Base-by-base conservation (phyloP, 2,329 filamentous ascomycete genomes). In the Neurospora sp. region DNA sequence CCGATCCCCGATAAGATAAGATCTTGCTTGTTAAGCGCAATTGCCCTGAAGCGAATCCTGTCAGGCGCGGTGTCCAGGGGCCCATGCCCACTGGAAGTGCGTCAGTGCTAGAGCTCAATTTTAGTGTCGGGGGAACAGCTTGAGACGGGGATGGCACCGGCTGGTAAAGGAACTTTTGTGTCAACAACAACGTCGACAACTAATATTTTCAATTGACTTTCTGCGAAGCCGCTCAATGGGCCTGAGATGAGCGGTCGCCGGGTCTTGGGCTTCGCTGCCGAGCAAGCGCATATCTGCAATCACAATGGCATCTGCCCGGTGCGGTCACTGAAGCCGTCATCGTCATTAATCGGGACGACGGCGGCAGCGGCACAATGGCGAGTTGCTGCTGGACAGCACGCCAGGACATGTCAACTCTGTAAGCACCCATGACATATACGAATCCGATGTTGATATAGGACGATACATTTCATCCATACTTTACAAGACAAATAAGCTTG, bases 241-340 rank as follows among this genome's bases (percentile, higher is more conserved):
- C 69, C 72, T 76, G 76, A 78, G 68, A 80, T 79, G 78, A 78
- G 73, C 73, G 73, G 73, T 71, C 73, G 74, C 74, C 74, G 76
- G 73, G 74, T 77, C 71, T 73, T 77, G 73, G 74, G 77, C 75
- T 74, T 73, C 66, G 70, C 74, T 69, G 74, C 76, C 75, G 73
- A 75, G 74, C 73, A 72, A 71, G 73, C 73, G 52, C 69, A 68
- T 46, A 39, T 62, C 6, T n/a, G 40, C 43, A 68, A 39, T 67
- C 66, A 36, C 67, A 40, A 71, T 71, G 68, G 28, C 68, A 19
- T 69, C 43, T 43, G 43, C 40, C 39, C 52, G 52, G 28, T n/a
- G 15, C 28, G 15, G 28, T 33, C 28, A 62, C 52, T 2, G 28
- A 62, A 62, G 23, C 52, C 23, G 52, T 33, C 52, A 42, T 42